Evolutionary conservation across 305 asterid species (phyloP).

Genomic region (Solanum hybrid): DNA sequence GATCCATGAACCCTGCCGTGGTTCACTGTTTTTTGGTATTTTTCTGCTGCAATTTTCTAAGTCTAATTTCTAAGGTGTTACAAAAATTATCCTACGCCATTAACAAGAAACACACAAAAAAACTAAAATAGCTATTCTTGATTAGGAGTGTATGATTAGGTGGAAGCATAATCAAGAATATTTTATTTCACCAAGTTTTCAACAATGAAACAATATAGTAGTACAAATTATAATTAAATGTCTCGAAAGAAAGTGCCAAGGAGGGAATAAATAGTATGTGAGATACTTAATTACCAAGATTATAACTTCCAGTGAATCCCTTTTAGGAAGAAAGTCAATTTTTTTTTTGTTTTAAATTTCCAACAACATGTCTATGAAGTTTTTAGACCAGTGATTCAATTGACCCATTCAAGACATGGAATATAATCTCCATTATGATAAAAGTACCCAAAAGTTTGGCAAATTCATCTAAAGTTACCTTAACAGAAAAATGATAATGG

Average conservation of each 20-base stretch:
- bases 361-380: neutral
- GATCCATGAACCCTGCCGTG: too few relatives aligned
- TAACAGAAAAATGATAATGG: neutral
- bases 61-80: neutral
- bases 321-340: neutral
- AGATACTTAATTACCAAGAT: neutral
- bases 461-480: neutral
- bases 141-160: neutral
- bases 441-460: neutral
- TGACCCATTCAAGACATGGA: neutral
- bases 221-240: neutral
- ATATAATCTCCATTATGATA: neutral
- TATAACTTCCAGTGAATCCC: neutral
- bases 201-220: neutral
- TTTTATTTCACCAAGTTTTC: neutral
- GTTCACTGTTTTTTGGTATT: neutral
- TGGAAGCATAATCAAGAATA: neutral
- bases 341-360: too few relatives aligned
- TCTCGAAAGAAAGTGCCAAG: neutral
- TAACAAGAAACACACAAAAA: neutral
- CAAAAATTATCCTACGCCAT: neutral
- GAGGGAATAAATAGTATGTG: neutral
- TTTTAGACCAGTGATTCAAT: neutral
- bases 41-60: neutral
- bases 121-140: neutral